Percentiles rank a stretch among this genome's conserved stretches.
These are phyloP conservation scores for Leishmania braziliensis DNA, from an alignment of 208 protist genomes.

Conservation along the genomic window DNA sequence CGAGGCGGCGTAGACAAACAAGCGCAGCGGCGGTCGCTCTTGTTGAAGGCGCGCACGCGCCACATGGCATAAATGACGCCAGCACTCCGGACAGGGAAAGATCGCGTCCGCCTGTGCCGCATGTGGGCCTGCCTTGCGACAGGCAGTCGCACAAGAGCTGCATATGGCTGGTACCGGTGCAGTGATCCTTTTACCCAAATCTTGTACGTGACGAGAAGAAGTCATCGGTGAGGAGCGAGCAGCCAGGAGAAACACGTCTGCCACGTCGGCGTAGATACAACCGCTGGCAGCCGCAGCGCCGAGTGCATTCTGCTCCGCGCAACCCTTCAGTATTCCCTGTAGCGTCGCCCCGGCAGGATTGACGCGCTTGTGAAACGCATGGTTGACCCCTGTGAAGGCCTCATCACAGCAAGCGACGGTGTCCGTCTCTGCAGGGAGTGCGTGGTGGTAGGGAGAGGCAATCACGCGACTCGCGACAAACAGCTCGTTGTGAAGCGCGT, in stretches of 20 bases:
- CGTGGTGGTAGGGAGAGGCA: not conserved
- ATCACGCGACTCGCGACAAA: constrained; percentile 30
- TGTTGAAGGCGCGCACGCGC: constrained; percentile 42
- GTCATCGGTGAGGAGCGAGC: not conserved
- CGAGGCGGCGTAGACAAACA: constrained; percentile 41
- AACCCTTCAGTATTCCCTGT: constrained; percentile 81
- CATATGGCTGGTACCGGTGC: not conserved
- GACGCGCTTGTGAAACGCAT: constrained; percentile 63
- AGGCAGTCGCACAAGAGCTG: not conserved
- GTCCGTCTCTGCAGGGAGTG: not conserved
- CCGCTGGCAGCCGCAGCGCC: constrained; percentile 77
- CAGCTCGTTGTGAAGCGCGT: not conserved
- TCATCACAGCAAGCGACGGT: not conserved
- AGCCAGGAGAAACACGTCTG: constrained; percentile 58
- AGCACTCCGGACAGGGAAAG: constrained; percentile 84
- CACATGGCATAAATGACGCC: constrained; percentile 59
- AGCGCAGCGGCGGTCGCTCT: constrained; percentile 36
- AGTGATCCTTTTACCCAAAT: not conserved
- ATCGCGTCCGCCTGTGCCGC: constrained; percentile 21
- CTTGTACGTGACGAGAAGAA: not conserved
- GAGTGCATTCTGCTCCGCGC: constrained; percentile 89
- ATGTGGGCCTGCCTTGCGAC: not conserved
- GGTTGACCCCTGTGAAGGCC: constrained; percentile 74
- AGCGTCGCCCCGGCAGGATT: constrained; percentile 51
- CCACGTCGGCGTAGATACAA: constrained; percentile 48